These are phyloP conservation scores for Colletotrichum theobromicola DNA, from an alignment of 2,329 filamentous ascomycete genomes.

Conservation along the genomic window DNA sequence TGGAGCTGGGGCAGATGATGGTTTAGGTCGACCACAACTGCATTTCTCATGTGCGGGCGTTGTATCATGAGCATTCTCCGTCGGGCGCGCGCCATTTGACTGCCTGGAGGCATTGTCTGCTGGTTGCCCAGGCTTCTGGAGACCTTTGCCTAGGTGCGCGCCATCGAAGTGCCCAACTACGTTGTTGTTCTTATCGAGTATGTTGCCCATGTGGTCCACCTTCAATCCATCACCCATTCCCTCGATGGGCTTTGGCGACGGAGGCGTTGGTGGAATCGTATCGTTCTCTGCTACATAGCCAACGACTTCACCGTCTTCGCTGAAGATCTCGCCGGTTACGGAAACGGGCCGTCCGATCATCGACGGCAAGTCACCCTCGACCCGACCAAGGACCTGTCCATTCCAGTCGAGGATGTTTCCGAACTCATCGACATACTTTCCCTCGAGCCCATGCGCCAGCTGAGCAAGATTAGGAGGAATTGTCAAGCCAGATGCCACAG, in stretches of 20 bases:
- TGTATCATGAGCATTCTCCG: conserved; percentile 27
- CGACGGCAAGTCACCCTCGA: conserved; percentile 58
- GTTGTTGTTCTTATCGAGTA: conserved; percentile 48
- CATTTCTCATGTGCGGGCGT: conserved; percentile 31
- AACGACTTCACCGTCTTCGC: conserved; percentile 45
- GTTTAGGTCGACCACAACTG: conserved; percentile 33
- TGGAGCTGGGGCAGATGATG: conserved; percentile 44
- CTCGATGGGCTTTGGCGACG: conserved; percentile 32
- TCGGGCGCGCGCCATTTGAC: background rate
- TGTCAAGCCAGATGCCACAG: conserved; percentile 38
- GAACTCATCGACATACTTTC: conserved; percentile 57
- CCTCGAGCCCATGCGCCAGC: conserved; percentile 48
- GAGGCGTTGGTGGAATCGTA: conserved; percentile 26
- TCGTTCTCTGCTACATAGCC: conserved; percentile 51
- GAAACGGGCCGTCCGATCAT: conserved; percentile 57
- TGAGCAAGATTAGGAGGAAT: conserved; percentile 32
- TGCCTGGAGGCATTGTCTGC: background rate
- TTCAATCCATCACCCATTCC: conserved; percentile 43
- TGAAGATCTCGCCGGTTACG: conserved; percentile 50
- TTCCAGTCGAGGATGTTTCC: conserved; percentile 57
- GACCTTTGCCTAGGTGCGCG: conserved; percentile 36
- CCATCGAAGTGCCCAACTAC: conserved; percentile 53
- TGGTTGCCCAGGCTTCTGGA: conserved; percentile 42
- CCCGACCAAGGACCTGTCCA: conserved; percentile 56
- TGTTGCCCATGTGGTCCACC: conserved; percentile 51